These are phyloP conservation scores for Gyrodon lividus DNA, from an alignment of 768 basidiomycete genomes.

Conservation along the genomic window DNA sequence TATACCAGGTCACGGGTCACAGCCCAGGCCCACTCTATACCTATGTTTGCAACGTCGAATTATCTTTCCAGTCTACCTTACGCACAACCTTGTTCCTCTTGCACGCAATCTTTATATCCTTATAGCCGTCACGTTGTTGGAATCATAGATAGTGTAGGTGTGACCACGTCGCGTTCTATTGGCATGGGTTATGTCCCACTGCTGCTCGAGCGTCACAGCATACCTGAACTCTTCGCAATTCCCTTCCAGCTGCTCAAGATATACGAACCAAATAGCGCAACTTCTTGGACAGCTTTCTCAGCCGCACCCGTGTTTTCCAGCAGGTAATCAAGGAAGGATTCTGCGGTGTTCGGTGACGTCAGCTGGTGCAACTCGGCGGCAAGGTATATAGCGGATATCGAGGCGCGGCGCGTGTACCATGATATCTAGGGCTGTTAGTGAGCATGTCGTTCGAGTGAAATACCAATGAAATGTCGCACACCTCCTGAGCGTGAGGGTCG, in stretches of 20 bases:
- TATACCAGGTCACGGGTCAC: not conserved
- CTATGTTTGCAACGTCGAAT: not conserved
- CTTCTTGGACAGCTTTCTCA: slow-evolving; percentile 50
- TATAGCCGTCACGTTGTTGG: slow-evolving; percentile 12
- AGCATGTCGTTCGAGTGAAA: not conserved
- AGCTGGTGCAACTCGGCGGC: slow-evolving; percentile 84
- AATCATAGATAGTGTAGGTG: slow-evolving; percentile 10
- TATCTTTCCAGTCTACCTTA: not conserved
- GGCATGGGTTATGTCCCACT: not conserved
- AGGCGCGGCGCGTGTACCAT: slow-evolving; percentile 72
- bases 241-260: slow-evolving; percentile 68
- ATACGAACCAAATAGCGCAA: slow-evolving; percentile 56
- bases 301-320: slow-evolving; percentile 48
- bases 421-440: slow-evolving; percentile 42
- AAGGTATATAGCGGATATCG: slow-evolving; percentile 65
- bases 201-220: slow-evolving; percentile 27
- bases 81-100: slow-evolving; percentile 7
- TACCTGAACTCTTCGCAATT: slow-evolving; percentile 66
- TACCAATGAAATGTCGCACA: slow-evolving; percentile 29
- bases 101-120: slow-evolving; percentile 21
- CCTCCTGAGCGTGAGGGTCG: slow-evolving; percentile 56
- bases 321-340: slow-evolving; percentile 63
- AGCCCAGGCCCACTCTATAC: slow-evolving; percentile 2
- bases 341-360: slow-evolving; percentile 68
- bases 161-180: not conserved